These are phyloP conservation scores for Scheffersomyces ergatensis DNA, from an alignment of 805 yeast species.

Conservation along the genomic window DNA sequence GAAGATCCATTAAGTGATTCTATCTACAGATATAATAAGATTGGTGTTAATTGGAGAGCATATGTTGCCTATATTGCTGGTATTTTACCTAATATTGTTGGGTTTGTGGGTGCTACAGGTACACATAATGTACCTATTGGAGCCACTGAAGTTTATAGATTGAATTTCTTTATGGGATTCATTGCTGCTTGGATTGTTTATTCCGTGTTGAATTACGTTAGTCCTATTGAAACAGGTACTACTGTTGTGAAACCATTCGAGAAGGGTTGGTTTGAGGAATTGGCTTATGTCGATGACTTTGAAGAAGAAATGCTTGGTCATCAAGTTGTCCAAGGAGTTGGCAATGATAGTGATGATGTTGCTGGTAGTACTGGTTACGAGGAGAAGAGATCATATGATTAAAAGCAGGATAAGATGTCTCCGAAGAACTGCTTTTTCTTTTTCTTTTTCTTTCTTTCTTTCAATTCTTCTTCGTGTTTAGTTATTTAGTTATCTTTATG, in stretches of 20 bases:
- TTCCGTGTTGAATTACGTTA: conserved; percentile 47
- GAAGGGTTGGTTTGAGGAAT: conserved; percentile 61
- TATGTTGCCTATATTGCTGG: conserved; percentile 77
- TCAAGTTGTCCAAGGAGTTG: conserved; percentile 18
- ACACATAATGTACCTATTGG: conserved; percentile 70
- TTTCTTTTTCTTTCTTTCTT: too few species aligned
- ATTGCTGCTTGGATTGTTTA: conserved; percentile 55
- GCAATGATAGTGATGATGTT: not conserved
- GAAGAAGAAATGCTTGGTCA: conserved; percentile 39
- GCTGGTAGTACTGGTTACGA: not conserved
- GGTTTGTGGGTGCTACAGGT: conserved; percentile 82
- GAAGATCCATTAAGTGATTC: conserved; percentile 25
- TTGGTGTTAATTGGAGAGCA: conserved; percentile 84
- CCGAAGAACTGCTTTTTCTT: too few species aligned
- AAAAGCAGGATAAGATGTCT: not conserved
- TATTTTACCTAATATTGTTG: conserved; percentile 79
- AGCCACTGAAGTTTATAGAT: conserved; percentile 68
- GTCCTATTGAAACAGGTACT: conserved; percentile 45
- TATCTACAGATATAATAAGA: conserved; percentile 56
- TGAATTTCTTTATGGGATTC: conserved; percentile 80
- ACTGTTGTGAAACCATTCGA: conserved; percentile 40
- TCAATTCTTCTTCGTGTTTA: too few species aligned
- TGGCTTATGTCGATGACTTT: conserved; percentile 64
- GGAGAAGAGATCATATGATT: not conserved
- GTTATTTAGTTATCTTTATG: too few species aligned